Evolutionary conservation across 2,329 filamentous ascomycete genomes (phyloP).

Genomic region (Fusarium agapanthi): DNA sequence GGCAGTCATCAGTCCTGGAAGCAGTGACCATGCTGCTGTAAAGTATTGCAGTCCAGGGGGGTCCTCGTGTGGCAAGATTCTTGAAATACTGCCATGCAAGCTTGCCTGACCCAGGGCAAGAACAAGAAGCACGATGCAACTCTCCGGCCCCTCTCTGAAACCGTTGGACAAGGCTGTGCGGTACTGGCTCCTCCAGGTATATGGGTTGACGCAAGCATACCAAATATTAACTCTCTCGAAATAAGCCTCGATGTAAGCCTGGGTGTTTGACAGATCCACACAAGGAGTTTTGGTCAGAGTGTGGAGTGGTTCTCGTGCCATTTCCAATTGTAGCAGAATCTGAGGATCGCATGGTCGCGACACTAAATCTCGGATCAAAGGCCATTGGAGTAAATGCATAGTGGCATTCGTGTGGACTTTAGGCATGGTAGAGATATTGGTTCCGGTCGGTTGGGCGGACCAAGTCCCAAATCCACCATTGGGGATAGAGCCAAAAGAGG

Average conservation of each 20-base stretch:
- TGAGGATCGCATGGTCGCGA: constrained; percentile 81
- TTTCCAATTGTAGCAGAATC: constrained; percentile 82
- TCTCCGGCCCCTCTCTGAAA: constrained; percentile 81
- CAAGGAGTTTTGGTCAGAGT: constrained; percentile 70
- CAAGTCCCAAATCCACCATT: constrained; percentile 77
- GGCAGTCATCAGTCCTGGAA: constrained; percentile 81
- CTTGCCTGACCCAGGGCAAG: constrained; percentile 81
- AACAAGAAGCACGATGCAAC: constrained; percentile 82
- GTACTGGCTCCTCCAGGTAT: constrained; percentile 81
- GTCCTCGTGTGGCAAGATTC: constrained; percentile 73
- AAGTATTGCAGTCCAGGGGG: constrained; percentile 83
- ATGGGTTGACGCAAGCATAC: constrained; percentile 87
- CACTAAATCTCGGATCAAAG: constrained; percentile 80
- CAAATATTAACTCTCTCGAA: constrained; percentile 85
- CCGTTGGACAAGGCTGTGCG: constrained; percentile 77
- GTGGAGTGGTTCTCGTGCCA: constrained; percentile 79
- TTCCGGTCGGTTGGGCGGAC: constrained; percentile 61
- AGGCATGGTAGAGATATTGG: constrained; percentile 85
- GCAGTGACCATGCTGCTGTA: constrained; percentile 78
- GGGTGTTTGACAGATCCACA: constrained; percentile 77
- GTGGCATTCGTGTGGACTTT: constrained; percentile 85
- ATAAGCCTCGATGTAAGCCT: constrained; percentile 79
- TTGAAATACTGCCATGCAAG: constrained; percentile 78
- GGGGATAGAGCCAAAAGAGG: constrained; percentile 64
- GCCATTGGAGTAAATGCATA: constrained; percentile 81